These are phyloP conservation scores for Linum tenue DNA, from an alignment of 345 rosid genomes.

Conservation along the genomic window DNA sequence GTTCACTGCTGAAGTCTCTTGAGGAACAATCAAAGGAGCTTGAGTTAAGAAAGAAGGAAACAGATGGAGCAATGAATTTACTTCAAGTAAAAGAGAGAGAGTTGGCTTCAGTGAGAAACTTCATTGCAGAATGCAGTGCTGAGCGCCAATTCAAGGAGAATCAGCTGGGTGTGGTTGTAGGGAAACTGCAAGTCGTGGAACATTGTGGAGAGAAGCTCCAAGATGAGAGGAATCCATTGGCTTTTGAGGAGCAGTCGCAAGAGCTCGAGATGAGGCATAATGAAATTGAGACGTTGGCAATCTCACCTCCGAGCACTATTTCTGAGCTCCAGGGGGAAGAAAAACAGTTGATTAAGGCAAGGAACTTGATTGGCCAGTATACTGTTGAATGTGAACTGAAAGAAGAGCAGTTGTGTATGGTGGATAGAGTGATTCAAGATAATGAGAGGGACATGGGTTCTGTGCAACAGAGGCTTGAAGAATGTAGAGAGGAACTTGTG, in stretches of 20 bases:
- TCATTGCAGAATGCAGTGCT: too few species aligned
- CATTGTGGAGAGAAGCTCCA: too few species aligned
- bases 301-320: not conserved
- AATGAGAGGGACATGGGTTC: slow-evolving; percentile 11
- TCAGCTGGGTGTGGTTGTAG: too few species aligned
- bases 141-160: too few species aligned
- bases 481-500: too few species aligned
- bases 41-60: slow-evolving; percentile 10
- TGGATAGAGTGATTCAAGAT: not conserved
- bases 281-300: slow-evolving; percentile 2
- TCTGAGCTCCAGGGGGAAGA: not conserved
- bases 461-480: too few species aligned
- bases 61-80: not conserved
- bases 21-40: not conserved
- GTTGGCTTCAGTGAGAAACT: too few species aligned
- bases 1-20: slow-evolving; percentile 2
- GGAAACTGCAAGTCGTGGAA: too few species aligned
- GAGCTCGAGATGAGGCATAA: slow-evolving; percentile 7
- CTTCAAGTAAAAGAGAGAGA: too few species aligned
- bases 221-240: not conserved
- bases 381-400: not conserved
- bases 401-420: not conserved
- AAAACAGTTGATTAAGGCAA: not conserved
- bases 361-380: not conserved
- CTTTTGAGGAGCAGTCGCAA: not conserved